Evolutionary conservation across 805 yeast genomes (phyloP), one percentile per base, ranked within the genome.

Genomic region (Saturnispora halmiae): DNA sequence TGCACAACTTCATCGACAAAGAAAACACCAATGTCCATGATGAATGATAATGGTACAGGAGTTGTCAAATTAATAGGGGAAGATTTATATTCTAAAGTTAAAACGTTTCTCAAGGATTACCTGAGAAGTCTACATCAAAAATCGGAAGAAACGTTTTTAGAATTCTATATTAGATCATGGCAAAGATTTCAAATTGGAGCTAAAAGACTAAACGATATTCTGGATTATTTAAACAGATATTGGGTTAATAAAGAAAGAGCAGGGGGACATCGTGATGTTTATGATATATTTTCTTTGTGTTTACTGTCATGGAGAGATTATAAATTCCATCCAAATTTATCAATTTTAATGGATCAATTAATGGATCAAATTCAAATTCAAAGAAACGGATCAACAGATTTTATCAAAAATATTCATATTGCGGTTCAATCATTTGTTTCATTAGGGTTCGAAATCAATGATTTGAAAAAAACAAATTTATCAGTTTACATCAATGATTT

Each of bases 191-290:
- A 94, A 18, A 77, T 85, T 40, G 97, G 97, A 21, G 94, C 97
- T 1, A 82, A 87, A 13, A 83, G 85, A 60, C 64, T 92, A 58
- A 87, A 86, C 59, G 92, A 94, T 58, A 88, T 94, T 5, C 84
- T 92, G 54, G 96, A 90, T 59, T 92, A 92, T 61, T 78, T 92
- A 74, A 92, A 92, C 61, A 74, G 97, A 46, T 92, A 90, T 63
- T 92, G 98, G 98, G 96, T 94, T 33, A 83, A 82, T 51, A 88
- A 94, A 55, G 97, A 90, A 61, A 73, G 97, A 55, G 82, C 86
- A 32, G 96, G 90, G 58, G 96, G 96, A 14, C 76, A 85, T 53
- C 73, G 87, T 48, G 87, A 85, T 54, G 79, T 92, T 34, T 86
- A 78, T 60, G 98, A 92, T 60, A 94, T 94, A 18, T 80, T 87